Base-by-base conservation (phyloP, 2,329 filamentous ascomycete species). In the Rutstroemia sydowiana region DNA sequence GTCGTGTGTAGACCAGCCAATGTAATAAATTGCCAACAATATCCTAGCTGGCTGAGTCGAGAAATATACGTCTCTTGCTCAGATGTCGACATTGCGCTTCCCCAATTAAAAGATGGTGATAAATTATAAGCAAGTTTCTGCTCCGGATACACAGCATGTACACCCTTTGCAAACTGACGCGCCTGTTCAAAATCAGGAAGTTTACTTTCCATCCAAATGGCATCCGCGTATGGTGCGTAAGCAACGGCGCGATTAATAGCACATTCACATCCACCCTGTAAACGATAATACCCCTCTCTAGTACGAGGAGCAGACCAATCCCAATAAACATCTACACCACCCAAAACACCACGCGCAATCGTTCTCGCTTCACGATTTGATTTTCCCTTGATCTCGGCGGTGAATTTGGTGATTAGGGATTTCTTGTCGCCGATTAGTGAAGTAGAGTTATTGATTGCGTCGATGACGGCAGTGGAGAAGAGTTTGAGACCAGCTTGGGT, bases 11-110 rank as follows among this genome's bases (percentile, higher is more conserved):
- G 79, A 61, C 93, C 93, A 5, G 92, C 93, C 43, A 98, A 82
- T n/a, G 93, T 98, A 76, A 98, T 98, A 78, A 98, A 98, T 72
- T 98, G 93, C 93, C 93, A 98, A 81, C 89, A 95, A 81, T 98
- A 98, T 57, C 93, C 93, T 45, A 98, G 81, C 57, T 75, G 66
- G 55, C 84, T 90, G 37, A 98, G 86, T 39, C 93, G 88, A 57
- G 84, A 76, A 75, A 98, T 98, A 75, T 97, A 98, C 18, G 93
- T 98, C 75, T 95, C 89, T 74, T 98, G 93, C 69, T 97, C 92
- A 48, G 79, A 77, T 60, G 87, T 82, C 41, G 88, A 79, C 91
- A 96, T 96, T 63, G 92, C 93, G 53, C 90, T 79, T 77, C 97
- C 97, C 93, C 93, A 98, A 82, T 98, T 98, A 85, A 98, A 98